Base-by-base conservation (phyloP, 1,284 basidiomycete genomes). In the Apiotrichum brassicae region DNA sequence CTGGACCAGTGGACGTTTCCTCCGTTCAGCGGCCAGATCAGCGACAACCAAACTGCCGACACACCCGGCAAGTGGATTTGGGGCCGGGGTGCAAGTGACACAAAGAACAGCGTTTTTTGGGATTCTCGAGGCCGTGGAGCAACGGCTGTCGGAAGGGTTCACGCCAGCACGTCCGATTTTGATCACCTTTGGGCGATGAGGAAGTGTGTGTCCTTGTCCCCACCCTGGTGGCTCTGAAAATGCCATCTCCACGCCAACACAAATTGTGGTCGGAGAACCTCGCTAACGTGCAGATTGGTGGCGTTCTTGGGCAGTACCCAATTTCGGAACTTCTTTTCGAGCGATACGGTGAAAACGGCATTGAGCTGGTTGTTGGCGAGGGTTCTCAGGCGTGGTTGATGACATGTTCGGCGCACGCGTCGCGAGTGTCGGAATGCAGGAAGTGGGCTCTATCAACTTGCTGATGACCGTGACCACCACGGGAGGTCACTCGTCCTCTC, bases 1-100 rank as follows among this genome's bases (percentile, higher is more conserved):
- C 40, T 73, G 13, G 62, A 63, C 25, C 62, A 72, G 23, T 80
- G 79, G 79, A 71, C 64, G 0, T 66, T 75, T 53, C 71, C 74
- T 1, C 78, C 79, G 0, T 79, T 77, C 56, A 67, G 68, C 6
- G 79, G 77, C 12, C 33, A 34, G 0, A 58, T 60, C 35, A 62
- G 75, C 45, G 73, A 77, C 20, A 34, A 34, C 16, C 8, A 7
- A 58, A 65, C 9, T 52, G 65, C 47, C 62, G 46, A 11, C 7
- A 59, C 64, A 13, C 33, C 33, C 16, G 33, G 33, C 7, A 34
- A 34, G 33, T 34, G 33, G 33, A 44, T 61, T 16, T 62, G 57
- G 43, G 60, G 60, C 1, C 40, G 60, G 24, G 60, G 60, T 1
- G 48, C 60, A 9, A 54, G 51, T 4, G 58, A 62, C 36, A 57